Evolutionary conservation across 495 filamentous ascomycete genomes (phyloP).

Genomic region (Penicillium silybi): DNA sequence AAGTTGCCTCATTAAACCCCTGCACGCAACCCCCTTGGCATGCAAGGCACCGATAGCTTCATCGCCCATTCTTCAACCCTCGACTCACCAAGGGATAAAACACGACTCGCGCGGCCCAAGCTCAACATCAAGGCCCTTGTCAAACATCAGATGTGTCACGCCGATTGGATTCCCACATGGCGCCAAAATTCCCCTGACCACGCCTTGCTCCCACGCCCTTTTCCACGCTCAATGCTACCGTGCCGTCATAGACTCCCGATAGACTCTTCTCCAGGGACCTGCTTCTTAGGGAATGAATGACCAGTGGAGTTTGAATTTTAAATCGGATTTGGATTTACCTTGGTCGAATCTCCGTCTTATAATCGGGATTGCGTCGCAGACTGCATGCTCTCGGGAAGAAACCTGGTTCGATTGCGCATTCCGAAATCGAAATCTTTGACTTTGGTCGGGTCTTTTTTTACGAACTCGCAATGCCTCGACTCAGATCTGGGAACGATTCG

Average conservation of each 20-base stretch:
- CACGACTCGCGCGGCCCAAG: constrained; percentile 2
- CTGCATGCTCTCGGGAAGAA: neutral
- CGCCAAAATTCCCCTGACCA: constrained; percentile 16
- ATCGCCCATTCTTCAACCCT: constrained; percentile 15
- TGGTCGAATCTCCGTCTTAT: neutral
- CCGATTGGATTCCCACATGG: constrained; percentile 13
- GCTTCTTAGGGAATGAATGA: constrained; percentile 1
- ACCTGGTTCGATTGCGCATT: neutral
- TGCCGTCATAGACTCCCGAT: neutral
- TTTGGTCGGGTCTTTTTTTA: neutral
- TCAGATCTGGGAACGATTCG: constrained; percentile 9
- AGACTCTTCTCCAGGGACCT: constrained; percentile 15
- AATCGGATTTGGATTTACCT: neutral
- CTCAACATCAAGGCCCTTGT: constrained; percentile 3
- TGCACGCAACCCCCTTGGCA: constrained; percentile 19
- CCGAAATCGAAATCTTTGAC: neutral
- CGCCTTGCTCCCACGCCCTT: constrained; percentile 24
- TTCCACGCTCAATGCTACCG: constrained; percentile 7
- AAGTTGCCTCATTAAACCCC: constrained; percentile 6
- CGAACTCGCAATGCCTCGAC: neutral
- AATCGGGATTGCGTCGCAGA: neutral
- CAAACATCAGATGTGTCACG: constrained; percentile 21
- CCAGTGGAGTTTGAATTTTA: too few species aligned
- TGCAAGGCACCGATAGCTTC: constrained; percentile 26
- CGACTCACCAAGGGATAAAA: constrained; percentile 17